A percentile compares a stretch with the other conserved stretches of the same genome.
phyloP scores from a whole-genome alignment of 805 yeast species.

The Maudiozyma barnettii region DNA sequence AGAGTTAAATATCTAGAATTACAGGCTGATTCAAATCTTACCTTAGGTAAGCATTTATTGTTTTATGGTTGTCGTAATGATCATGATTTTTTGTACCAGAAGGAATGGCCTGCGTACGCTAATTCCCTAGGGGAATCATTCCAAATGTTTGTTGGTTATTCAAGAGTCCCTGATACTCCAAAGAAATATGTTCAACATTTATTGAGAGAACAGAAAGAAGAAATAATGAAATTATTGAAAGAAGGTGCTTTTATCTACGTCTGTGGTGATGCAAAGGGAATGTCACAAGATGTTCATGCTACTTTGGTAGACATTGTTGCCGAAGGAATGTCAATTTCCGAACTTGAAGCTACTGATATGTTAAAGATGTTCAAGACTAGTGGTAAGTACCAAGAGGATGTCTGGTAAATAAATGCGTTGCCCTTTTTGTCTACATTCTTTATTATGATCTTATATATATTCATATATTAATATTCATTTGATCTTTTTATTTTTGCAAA shows the following conservation, averaged over 20 bases:
- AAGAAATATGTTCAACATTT: slow-evolving; percentile 80
- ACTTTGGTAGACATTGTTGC: slow-evolving; percentile 57
- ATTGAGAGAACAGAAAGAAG: slow-evolving; percentile 42
- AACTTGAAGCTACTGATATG: slow-evolving; percentile 64
- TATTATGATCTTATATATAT: neutral
- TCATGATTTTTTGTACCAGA: slow-evolving; percentile 81
- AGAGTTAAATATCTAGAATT: slow-evolving; percentile 48
- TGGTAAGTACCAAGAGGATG: slow-evolving; percentile 94
- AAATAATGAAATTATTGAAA: slow-evolving; percentile 38
- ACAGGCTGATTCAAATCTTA: slow-evolving; percentile 20
- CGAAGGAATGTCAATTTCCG: slow-evolving; percentile 49
- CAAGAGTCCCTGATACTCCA: slow-evolving; percentile 56
- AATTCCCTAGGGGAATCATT: slow-evolving; percentile 52
- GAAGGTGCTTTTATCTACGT: slow-evolving; percentile 87
- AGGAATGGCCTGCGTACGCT: slow-evolving; percentile 79
- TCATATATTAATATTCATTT: too few species aligned
- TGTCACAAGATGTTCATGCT: slow-evolving; percentile 89
- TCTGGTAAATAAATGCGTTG: slow-evolving; percentile 50
- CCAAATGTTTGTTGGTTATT: slow-evolving; percentile 74
- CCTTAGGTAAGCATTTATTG: slow-evolving; percentile 62
- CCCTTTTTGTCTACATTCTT: neutral
- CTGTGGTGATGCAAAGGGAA: slow-evolving; percentile 92
- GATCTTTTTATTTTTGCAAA: too few species aligned
- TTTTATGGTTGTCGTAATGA: slow-evolving; percentile 83
- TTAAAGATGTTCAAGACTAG: slow-evolving; percentile 70